Evolutionary conservation across 225 moss, liverwort and hornwort genomes (phyloP).

Genomic region (Sphagnum tenellum): DNA sequence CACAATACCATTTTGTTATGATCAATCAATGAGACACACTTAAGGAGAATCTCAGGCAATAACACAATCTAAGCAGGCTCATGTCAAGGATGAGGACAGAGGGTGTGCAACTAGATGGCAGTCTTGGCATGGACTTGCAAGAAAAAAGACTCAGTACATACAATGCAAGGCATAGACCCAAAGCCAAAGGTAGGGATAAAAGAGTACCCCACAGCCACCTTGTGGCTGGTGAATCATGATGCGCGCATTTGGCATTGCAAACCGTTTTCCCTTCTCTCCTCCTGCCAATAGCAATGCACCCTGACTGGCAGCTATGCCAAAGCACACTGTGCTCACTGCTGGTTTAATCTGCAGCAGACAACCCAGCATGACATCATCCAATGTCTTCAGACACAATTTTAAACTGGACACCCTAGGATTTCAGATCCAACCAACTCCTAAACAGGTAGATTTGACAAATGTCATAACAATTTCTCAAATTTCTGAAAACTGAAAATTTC

Average conservation of each 20-base stretch:
- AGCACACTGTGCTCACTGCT: conserved; percentile 82
- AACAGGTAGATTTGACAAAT: too few relatives aligned
- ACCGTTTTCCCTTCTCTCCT: conserved; percentile 78
- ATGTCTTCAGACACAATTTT: too few relatives aligned
- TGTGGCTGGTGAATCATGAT: conserved; percentile 97
- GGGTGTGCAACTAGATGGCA: too few relatives aligned
- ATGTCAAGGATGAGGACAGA: too few relatives aligned
- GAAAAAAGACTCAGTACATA: background rate
- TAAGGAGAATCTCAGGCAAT: too few relatives aligned
- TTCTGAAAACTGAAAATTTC: background rate
- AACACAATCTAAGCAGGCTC: too few relatives aligned
- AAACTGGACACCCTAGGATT: background rate
- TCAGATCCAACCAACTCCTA: too few relatives aligned
- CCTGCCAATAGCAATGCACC: conserved; percentile 84
- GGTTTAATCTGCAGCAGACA: conserved; percentile 54
- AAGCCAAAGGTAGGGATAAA: background rate
- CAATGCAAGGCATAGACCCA: background rate
- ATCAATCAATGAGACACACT: too few relatives aligned
- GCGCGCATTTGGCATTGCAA: conserved; percentile 90
- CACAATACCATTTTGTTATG: background rate
- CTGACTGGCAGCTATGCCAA: conserved; percentile 92
- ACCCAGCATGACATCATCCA: background rate
- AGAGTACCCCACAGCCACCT: conserved; percentile 77
- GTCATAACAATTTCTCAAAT: too few relatives aligned
- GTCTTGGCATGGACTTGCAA: background rate